A percentile compares a stretch with the other conserved stretches of the same genome.
Conservation (phyloP, 805 yeast species). For the Diddensiella caesifluorescens region DNA sequence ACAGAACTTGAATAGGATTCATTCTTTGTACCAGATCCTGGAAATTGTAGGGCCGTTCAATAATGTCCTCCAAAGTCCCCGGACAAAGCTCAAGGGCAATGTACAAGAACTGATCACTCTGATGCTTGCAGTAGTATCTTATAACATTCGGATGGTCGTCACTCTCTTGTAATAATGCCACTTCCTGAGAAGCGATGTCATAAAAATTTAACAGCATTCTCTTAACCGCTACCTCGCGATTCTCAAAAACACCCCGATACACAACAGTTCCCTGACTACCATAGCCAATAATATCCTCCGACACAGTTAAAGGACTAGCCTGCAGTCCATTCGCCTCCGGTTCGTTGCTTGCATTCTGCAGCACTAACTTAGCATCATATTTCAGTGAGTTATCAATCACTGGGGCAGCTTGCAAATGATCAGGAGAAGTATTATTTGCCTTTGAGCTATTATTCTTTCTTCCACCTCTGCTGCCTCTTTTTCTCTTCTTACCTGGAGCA, state of each 20-base stretch:
- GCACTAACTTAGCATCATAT: conserved; percentile 8
- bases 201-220: conserved; percentile 89
- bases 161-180: conserved; percentile 79
- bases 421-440: conserved; percentile 1
- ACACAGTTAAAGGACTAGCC: conserved; percentile 37
- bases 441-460: conserved; percentile 39
- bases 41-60: conserved; percentile 41
- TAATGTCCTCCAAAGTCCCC: conserved; percentile 80
- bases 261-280: conserved; percentile 98
- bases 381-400: conserved; percentile 5
- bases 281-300: conserved; percentile 79
- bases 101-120: conserved; percentile 78
- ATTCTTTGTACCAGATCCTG: conserved; percentile 38
- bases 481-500: conserved; percentile 48
- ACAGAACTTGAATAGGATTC: conserved; percentile 51
- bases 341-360: conserved; percentile 5
- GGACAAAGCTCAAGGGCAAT: conserved; percentile 91
- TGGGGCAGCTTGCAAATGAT: conserved; percentile 6
- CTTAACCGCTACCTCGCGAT: conserved; percentile 92
- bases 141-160: conserved; percentile 96
- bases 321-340: conserved; percentile 11
- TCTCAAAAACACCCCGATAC: conserved; percentile 82
- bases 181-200: conserved; percentile 91
- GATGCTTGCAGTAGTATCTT: conserved; percentile 89
- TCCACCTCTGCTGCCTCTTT: conserved; percentile 85